Base-by-base conservation (phyloP, 2,329 filamentous ascomycete species). In the Neopestalotiopsis sp. region DNA sequence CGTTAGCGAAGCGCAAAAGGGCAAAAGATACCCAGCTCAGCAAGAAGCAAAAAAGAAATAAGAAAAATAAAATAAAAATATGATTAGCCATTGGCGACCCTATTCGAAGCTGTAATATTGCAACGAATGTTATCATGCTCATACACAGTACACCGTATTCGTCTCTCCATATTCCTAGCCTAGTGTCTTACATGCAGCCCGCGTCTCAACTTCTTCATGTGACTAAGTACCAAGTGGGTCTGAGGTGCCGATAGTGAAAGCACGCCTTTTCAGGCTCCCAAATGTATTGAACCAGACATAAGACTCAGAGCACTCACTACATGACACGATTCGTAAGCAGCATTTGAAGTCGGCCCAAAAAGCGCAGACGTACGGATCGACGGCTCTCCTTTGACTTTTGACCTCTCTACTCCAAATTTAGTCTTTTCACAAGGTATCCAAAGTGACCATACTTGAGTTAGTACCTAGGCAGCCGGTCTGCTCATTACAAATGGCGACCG, bases 1-100 rank as follows among this genome's bases (percentile, higher is more conserved):
- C 79, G 80, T 85, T 95, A 79, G 94, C 86, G 40, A 64, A 69
- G 89, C 24, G 24, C 24, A 28, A 52, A n/a, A 3, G 7, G 45
- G 17, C 9, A 10, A n/a, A 14, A 17, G 45, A 52, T n/a, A 20
- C 45, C 45, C 45, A 52, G 6, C 7, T 52, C 45, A 20, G 20
- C 14, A 52, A 17, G 20, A 9, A 20, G 45, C 20, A 52, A 17
- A 52, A 38, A 38, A 38, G 34, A 38, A 38, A 28, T 28, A 28
- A 28, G 24, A 28, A 28, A 24, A 28, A 28, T 28, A 28, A 28
- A 28, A 28, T 28, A 28, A 10, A 38, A 38, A 38, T 1, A 7
- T 38, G 34, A 38, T 7, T 7, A 38, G 3, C 34, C 34, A 38
- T 38, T 38, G 34, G 34, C 34, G 6, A 10, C 34, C 34, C 34